Evolutionary conservation across 2,329 filamentous ascomycete genomes (phyloP).

Genomic region (Purpureocillium takamizusanense): DNA sequence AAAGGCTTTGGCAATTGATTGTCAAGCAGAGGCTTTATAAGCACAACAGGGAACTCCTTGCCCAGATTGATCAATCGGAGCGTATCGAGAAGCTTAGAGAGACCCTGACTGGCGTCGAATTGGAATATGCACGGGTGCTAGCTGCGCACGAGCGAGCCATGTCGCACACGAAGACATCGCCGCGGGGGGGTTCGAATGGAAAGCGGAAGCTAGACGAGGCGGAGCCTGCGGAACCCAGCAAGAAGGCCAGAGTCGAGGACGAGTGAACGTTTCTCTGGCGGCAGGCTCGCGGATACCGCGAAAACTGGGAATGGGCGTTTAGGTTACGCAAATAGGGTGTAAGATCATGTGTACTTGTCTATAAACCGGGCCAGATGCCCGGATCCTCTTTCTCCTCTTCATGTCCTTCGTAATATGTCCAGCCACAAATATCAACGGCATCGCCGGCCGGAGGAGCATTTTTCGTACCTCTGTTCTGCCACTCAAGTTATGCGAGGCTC

Average conservation of each 20-base stretch:
- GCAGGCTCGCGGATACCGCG: neutral
- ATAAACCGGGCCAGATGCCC: no score
- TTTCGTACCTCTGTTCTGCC: no score
- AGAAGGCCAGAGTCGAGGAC: conserved; percentile 35
- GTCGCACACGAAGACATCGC: conserved; percentile 14
- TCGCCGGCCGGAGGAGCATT: no score
- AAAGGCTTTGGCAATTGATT: conserved; percentile 63
- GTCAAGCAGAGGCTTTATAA: conserved; percentile 71
- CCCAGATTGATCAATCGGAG: conserved; percentile 59
- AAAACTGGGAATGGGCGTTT: neutral
- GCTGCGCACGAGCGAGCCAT: conserved; percentile 30
- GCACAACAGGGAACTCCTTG: conserved; percentile 63
- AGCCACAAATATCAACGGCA: no score
- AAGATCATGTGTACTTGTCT: no score
- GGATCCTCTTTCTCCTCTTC: no score
- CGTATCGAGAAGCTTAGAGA: conserved; percentile 64
- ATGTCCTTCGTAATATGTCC: no score
- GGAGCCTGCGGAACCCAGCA: conserved; percentile 21
- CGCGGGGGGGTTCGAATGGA: conserved; percentile 16
- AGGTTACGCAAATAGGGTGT: no score
- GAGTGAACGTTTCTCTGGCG: conserved; percentile 10
- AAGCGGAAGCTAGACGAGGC: conserved; percentile 38
- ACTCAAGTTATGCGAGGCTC: no score
- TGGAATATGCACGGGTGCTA: conserved; percentile 64
- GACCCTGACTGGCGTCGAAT: conserved; percentile 57